These are phyloP conservation scores for Candida xiaguanensis DNA, from an alignment of 805 yeast genomes.

Conservation along the genomic window DNA sequence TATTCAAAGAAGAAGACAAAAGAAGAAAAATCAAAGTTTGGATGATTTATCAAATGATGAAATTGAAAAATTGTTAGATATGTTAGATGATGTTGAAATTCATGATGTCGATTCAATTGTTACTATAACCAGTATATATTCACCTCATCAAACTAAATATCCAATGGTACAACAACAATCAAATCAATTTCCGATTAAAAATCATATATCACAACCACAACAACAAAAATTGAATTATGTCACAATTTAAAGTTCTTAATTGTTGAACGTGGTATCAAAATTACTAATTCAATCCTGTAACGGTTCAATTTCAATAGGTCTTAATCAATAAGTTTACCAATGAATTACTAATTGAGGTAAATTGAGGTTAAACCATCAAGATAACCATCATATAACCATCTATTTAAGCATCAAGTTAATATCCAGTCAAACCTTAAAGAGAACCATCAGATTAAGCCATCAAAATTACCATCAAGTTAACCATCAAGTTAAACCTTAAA, in stretches of 20 bases:
- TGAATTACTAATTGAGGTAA: too few species aligned
- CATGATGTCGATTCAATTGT: slow-evolving; percentile 4
- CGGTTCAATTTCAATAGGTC: too few species aligned
- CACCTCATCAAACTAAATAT: slow-evolving; percentile 1
- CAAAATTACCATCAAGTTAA: too few species aligned
- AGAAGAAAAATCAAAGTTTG: neutral
- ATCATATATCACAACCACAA: neutral
- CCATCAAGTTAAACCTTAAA: too few species aligned
- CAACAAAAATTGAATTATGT: neutral
- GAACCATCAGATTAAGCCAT: too few species aligned
- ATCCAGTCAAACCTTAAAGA: too few species aligned
- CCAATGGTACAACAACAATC: neutral
- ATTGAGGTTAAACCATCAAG: too few species aligned
- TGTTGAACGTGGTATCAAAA: neutral
- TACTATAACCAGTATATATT: neutral
- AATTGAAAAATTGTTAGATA: neutral
- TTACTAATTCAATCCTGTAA: too few species aligned
- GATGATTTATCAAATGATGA: slow-evolving; percentile 2
- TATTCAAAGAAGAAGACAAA: neutral
- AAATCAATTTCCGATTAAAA: neutral
- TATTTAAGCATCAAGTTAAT: too few species aligned
- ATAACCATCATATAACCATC: too few species aligned
- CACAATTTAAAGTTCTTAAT: neutral
- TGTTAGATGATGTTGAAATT: slow-evolving; percentile 3
- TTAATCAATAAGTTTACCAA: too few species aligned